Evolutionary conservation across 768 basidiomycete genomes (phyloP).

Genomic region (Collybia nuda): DNA sequence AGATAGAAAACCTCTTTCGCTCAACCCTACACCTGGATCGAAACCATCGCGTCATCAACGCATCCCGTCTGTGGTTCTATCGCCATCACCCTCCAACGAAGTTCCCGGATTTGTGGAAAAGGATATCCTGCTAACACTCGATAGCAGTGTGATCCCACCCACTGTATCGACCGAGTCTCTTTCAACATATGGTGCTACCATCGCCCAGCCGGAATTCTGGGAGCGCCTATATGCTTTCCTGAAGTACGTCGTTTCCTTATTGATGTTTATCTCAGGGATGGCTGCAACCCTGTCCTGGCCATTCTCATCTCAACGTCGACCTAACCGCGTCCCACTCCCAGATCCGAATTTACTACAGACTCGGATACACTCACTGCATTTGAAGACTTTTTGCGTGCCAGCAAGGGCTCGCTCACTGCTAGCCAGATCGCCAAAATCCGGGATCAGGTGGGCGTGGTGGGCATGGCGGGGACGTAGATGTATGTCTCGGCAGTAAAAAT

Average conservation of each 20-base stretch:
- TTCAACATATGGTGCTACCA: slow-evolving; percentile 60
- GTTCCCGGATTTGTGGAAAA: slow-evolving; percentile 36
- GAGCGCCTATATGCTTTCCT: slow-evolving; percentile 63
- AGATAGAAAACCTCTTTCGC: slow-evolving; percentile 20
- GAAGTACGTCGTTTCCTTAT: slow-evolving; percentile 36
- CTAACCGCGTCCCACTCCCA: slow-evolving; percentile 20
- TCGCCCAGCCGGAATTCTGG: slow-evolving; percentile 86
- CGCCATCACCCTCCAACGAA: slow-evolving; percentile 66
- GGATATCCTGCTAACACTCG: slow-evolving; percentile 71
- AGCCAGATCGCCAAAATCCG: slow-evolving; percentile 91
- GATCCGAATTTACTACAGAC: slow-evolving; percentile 60
- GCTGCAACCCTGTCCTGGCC: neutral
- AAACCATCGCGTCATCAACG: slow-evolving; percentile 53
- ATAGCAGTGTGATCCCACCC: slow-evolving; percentile 45
- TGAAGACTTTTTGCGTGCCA: slow-evolving; percentile 83
- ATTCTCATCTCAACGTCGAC: neutral
- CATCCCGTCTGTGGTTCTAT: slow-evolving; percentile 77
- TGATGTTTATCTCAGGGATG: neutral
- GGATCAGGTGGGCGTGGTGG: slow-evolving; percentile 81
- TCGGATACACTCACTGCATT: slow-evolving; percentile 72
- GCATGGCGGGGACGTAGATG: slow-evolving; percentile 78
- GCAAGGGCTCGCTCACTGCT: slow-evolving; percentile 78
- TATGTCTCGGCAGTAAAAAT: neutral
- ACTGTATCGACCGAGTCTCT: slow-evolving; percentile 42
- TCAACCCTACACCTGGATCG: slow-evolving; percentile 25